Conservation (phyloP, 2,329 filamentous ascomycete genomes). For the Cercospora berteroae region DNA sequence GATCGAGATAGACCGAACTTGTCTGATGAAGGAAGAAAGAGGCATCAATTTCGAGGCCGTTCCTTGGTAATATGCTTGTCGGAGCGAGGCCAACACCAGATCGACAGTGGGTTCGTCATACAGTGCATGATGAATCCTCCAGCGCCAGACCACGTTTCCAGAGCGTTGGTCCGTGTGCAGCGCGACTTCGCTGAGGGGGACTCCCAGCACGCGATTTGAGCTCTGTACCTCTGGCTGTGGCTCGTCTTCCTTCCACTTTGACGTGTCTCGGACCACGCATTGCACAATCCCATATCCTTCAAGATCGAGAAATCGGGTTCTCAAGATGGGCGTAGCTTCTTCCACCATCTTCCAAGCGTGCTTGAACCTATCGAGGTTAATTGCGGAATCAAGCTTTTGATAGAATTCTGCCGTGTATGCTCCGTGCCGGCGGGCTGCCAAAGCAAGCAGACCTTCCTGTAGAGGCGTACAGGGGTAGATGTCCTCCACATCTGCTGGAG, state of each 20-base stretch:
- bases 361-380: constrained; percentile 37
- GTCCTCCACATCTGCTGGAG: background rate
- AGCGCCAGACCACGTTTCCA: background rate
- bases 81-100: background rate
- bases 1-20: background rate
- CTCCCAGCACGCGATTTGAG: background rate
- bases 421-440: constrained; percentile 52
- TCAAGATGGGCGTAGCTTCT: background rate
- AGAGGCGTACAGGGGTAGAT: constrained; percentile 45
- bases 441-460: constrained; percentile 45
- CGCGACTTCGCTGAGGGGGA: background rate
- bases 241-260: background rate
- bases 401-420: constrained; percentile 51
- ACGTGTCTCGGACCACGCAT: background rate
- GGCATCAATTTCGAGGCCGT: background rate
- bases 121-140: background rate
- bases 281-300: background rate
- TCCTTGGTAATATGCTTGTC: background rate
- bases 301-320: background rate
- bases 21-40: background rate
- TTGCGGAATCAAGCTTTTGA: constrained; percentile 16
- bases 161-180: background rate
- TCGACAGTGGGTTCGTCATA: background rate
- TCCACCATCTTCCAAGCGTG: constrained; percentile 30
- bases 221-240: background rate